Percentiles rank a stretch among this genome's conserved stretches.
phyloP scores from a whole-genome alignment of 768 basidiomycete genomes.

The Boletus vermiculosoides region DNA sequence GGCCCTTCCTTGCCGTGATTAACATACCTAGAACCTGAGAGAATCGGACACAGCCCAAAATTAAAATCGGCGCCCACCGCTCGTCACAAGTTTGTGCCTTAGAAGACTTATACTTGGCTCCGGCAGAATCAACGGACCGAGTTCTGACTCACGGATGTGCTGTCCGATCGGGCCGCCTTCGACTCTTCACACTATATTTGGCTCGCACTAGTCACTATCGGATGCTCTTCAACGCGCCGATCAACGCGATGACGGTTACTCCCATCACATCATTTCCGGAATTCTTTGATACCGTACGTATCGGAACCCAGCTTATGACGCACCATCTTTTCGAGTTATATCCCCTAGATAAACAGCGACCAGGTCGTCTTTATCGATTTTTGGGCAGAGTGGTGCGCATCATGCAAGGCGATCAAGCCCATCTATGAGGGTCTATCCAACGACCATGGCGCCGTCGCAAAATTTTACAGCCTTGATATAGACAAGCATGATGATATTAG shows the following conservation, averaged over 20 bases:
- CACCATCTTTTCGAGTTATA: background rate
- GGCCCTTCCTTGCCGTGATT: background rate
- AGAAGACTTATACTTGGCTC: background rate
- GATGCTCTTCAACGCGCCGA: background rate
- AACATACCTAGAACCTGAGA: background rate
- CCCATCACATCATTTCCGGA: conserved; percentile 4
- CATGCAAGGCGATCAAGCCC: conserved; percentile 9
- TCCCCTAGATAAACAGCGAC: background rate
- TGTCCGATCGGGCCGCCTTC: background rate
- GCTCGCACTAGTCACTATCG: background rate
- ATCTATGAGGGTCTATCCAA: conserved; percentile 1
- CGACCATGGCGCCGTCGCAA: background rate
- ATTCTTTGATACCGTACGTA: background rate
- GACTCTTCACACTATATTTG: background rate
- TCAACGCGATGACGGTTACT: conserved; percentile 1
- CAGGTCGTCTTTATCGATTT: conserved; percentile 9
- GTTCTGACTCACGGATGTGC: too few species aligned
- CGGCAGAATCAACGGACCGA: background rate
- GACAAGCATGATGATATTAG: conserved; percentile 37
- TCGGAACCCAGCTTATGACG: background rate
- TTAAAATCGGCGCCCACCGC: background rate
- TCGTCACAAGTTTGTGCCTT: too few species aligned
- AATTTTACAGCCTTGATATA: conserved; percentile 6
- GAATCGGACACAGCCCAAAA: too few species aligned
- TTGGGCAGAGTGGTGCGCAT: conserved; percentile 10